phyloP scores from a whole-genome alignment of 2,329 filamentous ascomycete species.

The Xylariaceae sp. region DNA sequence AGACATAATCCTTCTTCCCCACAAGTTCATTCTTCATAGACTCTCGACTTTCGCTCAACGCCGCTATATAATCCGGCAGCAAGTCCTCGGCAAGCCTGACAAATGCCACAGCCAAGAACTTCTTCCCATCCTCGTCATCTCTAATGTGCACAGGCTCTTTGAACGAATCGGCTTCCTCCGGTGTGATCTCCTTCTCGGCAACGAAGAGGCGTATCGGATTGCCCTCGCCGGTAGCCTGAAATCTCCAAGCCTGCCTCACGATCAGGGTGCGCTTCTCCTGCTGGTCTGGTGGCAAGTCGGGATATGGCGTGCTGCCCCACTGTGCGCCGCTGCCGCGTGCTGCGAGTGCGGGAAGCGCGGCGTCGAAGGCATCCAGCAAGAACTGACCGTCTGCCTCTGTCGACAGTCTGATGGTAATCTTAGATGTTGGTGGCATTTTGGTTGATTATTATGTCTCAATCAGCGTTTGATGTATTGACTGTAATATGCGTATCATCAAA shows the following conservation, averaged over 20 bases:
- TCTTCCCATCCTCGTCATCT: conserved; percentile 5
- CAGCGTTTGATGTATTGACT: too few species aligned
- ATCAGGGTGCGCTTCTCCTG: background rate
- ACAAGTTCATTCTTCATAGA: conserved; percentile 10
- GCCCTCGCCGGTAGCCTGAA: conserved; percentile 8
- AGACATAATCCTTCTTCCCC: conserved; percentile 10
- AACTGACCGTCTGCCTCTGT: conserved; percentile 9
- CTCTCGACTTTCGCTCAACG: background rate
- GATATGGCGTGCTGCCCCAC: conserved; percentile 13
- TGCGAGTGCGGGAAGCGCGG: conserved; percentile 13
- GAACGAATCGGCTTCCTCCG: background rate
- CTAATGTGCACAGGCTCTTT: conserved; percentile 4
- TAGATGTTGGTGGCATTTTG: background rate
- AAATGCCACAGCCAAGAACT: conserved; percentile 8
- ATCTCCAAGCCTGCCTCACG: conserved; percentile 4
- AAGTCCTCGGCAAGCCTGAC: conserved; percentile 10
- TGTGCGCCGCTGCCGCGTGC: conserved; percentile 14
- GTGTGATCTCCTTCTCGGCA: conserved; percentile 12
- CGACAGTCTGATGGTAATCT: background rate
- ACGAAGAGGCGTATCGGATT: conserved; percentile 12
- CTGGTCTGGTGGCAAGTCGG: conserved; percentile 1
- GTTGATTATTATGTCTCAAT: too few species aligned
- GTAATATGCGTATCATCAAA: too few species aligned
- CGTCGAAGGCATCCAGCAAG: conserved; percentile 15
- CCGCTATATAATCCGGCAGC: conserved; percentile 3